Evolutionary conservation across 768 basidiomycete species (phyloP), one percentile per base, ranked within the genome.

Genomic region (Termitomyces sp.): DNA sequence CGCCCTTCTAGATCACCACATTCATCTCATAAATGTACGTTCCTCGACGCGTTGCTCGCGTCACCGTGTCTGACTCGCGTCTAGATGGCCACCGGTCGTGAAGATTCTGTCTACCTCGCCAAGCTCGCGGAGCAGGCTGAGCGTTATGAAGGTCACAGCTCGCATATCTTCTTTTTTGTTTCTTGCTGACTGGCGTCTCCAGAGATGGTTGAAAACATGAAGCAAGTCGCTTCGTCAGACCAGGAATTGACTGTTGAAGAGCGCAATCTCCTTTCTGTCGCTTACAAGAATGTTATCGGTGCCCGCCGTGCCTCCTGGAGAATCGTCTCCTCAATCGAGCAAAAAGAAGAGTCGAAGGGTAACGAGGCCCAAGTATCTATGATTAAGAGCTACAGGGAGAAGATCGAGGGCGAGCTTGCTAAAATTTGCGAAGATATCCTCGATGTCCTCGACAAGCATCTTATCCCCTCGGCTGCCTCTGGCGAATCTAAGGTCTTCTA

Each of bases 131-230:
- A 98, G 82, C 94, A 98, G 82, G 96, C 96, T 68, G 95, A 98
- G 84, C 95, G 96, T 52, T 98, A 98, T 74, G 95, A 98, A 82
- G 95, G 95, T 89, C 55, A 28, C 43, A 35, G 8, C 28, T 53
- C 36, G 16, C 44, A 24, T 56, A 36, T 53, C 52, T 40, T 35
- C 57, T 60, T 36, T 44, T 57, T 47, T 42, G n/a, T 52, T 55
- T 58, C 60, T 62, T 59, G 44, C 62, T 57, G 48, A 65, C 16
- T 35, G 52, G 54, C 60, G 35, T 53, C 44, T 50, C 28, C 74
- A 87, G 92, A 97, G 77, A 97, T 97, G 95, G 95, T 97, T 65
- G 92, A 94, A 78, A 96, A 95, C 85, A 98, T 98, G 95, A 98
- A 98, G 87, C 86, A 86, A 62, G 95, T 98, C 64, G 95, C 95